These are phyloP conservation scores for barley (Hordeum vulgare) DNA, from an alignment of 176 grass and related monocot genomes.

Conservation along the genomic window MorexV3_pseudomolecules_assembly NC_058520.1:569680474-569680973, in stretches of 20 bases:
- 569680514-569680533: not conserved
- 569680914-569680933: not conserved
- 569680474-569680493: not conserved
- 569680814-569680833: not conserved
- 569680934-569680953: not conserved
- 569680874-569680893: not conserved
- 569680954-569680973: not conserved
- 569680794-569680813: not conserved
- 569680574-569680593: constrained; percentile 71
- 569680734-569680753: not conserved
- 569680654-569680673: constrained; percentile 73
- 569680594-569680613: constrained; percentile 43
- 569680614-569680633: constrained; percentile 55
- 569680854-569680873: not conserved
- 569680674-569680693: constrained; percentile 75
- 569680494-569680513: not conserved
- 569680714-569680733: constrained; percentile 28
- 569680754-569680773: not conserved
- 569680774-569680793: not conserved
- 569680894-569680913: not conserved
- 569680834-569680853: not conserved
- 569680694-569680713: constrained; percentile 47
- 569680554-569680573: constrained; percentile 48
- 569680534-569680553: constrained; percentile 63
- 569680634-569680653: constrained; percentile 63